Base-by-base conservation (phyloP, 2,329 filamentous ascomycete genomes). In the Trichoderma koningii region DNA sequence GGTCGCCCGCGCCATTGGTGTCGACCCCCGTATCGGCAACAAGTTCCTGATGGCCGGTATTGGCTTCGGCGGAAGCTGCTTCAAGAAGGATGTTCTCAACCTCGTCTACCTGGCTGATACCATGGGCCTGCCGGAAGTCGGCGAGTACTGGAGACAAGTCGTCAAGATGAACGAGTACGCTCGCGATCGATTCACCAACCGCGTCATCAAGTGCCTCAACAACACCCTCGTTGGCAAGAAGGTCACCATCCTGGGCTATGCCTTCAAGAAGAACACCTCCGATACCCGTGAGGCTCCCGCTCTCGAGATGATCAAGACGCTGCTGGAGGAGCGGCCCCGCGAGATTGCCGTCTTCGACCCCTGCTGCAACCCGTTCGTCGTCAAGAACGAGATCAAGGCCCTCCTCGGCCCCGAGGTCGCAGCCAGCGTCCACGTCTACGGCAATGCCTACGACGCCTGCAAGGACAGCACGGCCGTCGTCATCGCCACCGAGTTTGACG, bases 41-140 rank as follows among this genome's bases (percentile, higher is more conserved):
- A 86, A 88, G 73, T 91, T 92, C 76, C 80, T 94, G 47, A 88
- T 90, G 76, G 87, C 90, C 7, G 88, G 87, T 45, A 85, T 92
- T 41, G 91, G 91, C 17, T 94, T 93, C 71, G 90, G 91, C 63
- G 91, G 91, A 21, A 90, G 87, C 67, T 94, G 91, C 76, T 93
- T 94, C 81, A 87, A 89, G 75, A 94, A 94, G 77, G 91, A 94
- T 72, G 85, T 93, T 48, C 81, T 91, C 55, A 90, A 85, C 75
- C 79, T 94, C 44, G 85, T 88, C 19, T 92, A 93, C 76, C 81
- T 93, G 34, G 87, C 90, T 17, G 87, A 91, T 70, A 86, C 84
- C 3, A 80, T 92, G 63, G 85, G 88, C 59, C 80, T 93, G 12
- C 82, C 84, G 4, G 88, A 93, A 70, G 89, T 93, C 0, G 89